phyloP scores from a whole-genome alignment of 805 yeast species.

The Yarrowia osloensis region DNA sequence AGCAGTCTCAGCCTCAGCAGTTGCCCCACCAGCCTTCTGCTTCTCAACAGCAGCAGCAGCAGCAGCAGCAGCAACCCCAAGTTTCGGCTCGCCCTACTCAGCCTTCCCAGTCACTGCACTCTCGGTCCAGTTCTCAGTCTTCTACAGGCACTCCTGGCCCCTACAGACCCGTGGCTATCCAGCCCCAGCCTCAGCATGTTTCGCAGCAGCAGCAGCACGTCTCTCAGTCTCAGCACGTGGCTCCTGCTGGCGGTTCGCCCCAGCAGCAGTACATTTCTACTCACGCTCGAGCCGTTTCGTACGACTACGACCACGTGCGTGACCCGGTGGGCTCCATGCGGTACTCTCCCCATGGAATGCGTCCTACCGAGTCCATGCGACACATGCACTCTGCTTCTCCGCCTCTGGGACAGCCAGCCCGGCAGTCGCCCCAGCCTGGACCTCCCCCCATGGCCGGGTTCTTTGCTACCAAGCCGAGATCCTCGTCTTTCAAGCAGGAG shows the following conservation, averaged over 20 bases:
- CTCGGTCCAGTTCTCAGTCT: slow-evolving; percentile 13
- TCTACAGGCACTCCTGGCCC: slow-evolving; percentile 7
- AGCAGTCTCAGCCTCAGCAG: background rate
- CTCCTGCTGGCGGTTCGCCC: background rate
- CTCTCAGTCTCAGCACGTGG: background rate
- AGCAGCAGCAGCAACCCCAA: background rate
- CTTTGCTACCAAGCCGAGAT: slow-evolving; percentile 19
- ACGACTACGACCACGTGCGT: slow-evolving; percentile 16
- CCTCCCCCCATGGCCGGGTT: slow-evolving; percentile 25
- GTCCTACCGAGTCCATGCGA: background rate
- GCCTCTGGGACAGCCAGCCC: background rate
- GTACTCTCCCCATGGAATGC: slow-evolving; percentile 23
- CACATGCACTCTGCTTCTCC: slow-evolving; percentile 20
- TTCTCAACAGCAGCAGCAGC: background rate
- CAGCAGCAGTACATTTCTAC: slow-evolving; percentile 4
- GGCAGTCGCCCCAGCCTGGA: slow-evolving; percentile 17
- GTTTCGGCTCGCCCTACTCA: background rate
- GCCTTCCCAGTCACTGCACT: background rate
- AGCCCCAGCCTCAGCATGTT: slow-evolving; percentile 12
- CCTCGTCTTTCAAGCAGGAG: slow-evolving; percentile 24
- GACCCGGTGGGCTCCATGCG: slow-evolving; percentile 11
- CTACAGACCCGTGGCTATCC: slow-evolving; percentile 15
- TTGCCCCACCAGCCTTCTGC: background rate
- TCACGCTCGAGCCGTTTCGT: background rate
- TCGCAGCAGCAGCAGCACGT: background rate